These are phyloP conservation scores for Trichoderma hamatum DNA, from an alignment of 2,329 filamentous ascomycete species.

Conservation along the genomic window DNA sequence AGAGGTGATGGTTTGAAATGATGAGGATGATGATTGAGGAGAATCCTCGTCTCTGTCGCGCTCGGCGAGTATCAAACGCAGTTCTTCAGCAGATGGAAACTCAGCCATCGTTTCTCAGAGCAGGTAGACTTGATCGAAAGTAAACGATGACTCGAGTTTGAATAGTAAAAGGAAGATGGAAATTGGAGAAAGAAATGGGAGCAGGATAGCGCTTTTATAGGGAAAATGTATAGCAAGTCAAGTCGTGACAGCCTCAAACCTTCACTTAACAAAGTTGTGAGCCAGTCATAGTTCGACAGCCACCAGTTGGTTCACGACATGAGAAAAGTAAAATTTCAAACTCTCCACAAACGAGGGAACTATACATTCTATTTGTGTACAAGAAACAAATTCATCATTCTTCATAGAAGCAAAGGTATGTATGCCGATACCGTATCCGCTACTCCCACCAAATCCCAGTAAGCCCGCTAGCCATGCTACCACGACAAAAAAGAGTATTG, in stretches of 20 bases:
- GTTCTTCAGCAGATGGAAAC: no score
- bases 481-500: neutral
- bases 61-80: no score
- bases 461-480: conserved; percentile 17
- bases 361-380: conserved; percentile 5
- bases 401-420: conserved; percentile 1
- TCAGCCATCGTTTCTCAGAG: no score
- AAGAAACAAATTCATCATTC: conserved; percentile 1
- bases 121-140: neutral
- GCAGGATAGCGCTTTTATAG: neutral
- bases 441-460: conserved; percentile 10
- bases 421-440: conserved; percentile 6
- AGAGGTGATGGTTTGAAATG: neutral
- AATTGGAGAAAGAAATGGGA: neutral
- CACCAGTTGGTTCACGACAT: neutral
- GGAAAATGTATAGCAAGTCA: neutral
- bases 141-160: neutral
- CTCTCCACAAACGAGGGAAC: neutral
- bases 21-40: neutral
- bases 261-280: neutral
- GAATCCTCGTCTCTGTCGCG: no score
- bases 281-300: neutral
- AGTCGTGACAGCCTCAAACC: neutral
- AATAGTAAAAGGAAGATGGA: neutral
- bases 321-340: neutral